Conservation (phyloP, 805 yeast genomes). For the Candida vartiovaarae region DNA sequence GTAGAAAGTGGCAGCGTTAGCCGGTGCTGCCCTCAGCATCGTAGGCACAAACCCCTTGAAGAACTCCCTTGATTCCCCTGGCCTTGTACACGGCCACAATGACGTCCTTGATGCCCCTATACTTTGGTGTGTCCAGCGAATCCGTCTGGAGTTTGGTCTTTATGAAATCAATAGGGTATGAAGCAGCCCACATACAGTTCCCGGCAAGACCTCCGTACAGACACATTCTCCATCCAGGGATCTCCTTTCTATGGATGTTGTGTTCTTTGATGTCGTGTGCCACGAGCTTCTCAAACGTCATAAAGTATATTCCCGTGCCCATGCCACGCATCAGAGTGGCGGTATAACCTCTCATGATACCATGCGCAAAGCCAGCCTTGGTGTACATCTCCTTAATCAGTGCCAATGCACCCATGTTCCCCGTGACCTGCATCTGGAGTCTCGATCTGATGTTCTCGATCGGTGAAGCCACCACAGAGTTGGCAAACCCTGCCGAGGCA, state of each 20-base stretch:
- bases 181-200: slow-evolving; percentile 73
- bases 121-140: slow-evolving; percentile 50
- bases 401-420: slow-evolving; percentile 64
- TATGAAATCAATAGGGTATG: slow-evolving; percentile 89
- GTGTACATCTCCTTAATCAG: slow-evolving; percentile 51
- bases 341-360: slow-evolving; percentile 70
- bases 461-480: slow-evolving; percentile 84
- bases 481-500: slow-evolving; percentile 84
- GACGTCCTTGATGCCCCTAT: slow-evolving; percentile 51
- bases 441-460: slow-evolving; percentile 94
- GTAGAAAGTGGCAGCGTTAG: slow-evolving; percentile 93
- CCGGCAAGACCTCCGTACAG: slow-evolving; percentile 88
- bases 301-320: slow-evolving; percentile 84
- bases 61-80: slow-evolving; percentile 70
- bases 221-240: slow-evolving; percentile 87
- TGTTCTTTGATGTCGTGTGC: slow-evolving; percentile 48
- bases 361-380: slow-evolving; percentile 43
- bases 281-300: slow-evolving; percentile 85
- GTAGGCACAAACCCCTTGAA: slow-evolving; percentile 91
- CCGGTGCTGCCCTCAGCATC: slow-evolving; percentile 93
- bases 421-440: slow-evolving; percentile 74
- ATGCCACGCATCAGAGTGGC: slow-evolving; percentile 83
- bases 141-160: slow-evolving; percentile 87
- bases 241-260: slow-evolving; percentile 50
- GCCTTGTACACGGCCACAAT: slow-evolving; percentile 43